These are phyloP conservation scores for Vigna nakashimae DNA, from an alignment of 306 rosid species.

Conservation along the genomic window DNA sequence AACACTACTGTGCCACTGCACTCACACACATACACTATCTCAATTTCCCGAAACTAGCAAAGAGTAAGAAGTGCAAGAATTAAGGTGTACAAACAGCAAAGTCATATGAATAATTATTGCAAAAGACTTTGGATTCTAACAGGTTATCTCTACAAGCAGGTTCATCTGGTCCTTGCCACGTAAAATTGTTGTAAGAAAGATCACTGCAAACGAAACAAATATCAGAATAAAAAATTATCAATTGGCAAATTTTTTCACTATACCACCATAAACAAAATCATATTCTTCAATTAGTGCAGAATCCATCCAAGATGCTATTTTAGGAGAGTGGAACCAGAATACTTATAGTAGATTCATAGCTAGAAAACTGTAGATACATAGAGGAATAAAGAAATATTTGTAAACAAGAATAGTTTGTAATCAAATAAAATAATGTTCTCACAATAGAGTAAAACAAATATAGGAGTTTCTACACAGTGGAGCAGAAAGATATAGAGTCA, in stretches of 20 bases:
- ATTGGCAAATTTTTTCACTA: constrained; percentile 9
- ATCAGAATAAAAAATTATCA: constrained; percentile 31
- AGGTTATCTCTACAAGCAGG: constrained; percentile 62
- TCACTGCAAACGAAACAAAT: constrained; percentile 65
- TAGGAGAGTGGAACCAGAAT: constrained; percentile 16
- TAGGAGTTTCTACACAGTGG: constrained; percentile 19
- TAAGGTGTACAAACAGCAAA: constrained; percentile 1
- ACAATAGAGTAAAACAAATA: not conserved
- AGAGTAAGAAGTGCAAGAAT: constrained; percentile 21
- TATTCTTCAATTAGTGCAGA: constrained; percentile 15
- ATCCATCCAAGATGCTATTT: constrained; percentile 7
- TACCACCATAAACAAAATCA: constrained; percentile 19
- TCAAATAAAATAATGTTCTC: constrained; percentile 15
- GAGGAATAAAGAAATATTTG: constrained; percentile 21
- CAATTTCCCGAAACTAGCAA: constrained; percentile 22
- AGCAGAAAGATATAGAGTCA: constrained; percentile 15
- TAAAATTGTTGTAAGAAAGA: constrained; percentile 90
- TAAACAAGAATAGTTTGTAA: constrained; percentile 25
- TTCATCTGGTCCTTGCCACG: constrained; percentile 67
- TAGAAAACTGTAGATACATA: constrained; percentile 11
- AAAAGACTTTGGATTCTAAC: constrained; percentile 50
- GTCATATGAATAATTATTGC: constrained; percentile 36
- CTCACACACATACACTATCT: constrained; percentile 1
- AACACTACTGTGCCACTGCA: not conserved
- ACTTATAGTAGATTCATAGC: constrained; percentile 7